Evolutionary conservation across 768 basidiomycete species (phyloP), one percentile per base, ranked within the genome.

Genomic region (Termitomyces titanicus): DNA sequence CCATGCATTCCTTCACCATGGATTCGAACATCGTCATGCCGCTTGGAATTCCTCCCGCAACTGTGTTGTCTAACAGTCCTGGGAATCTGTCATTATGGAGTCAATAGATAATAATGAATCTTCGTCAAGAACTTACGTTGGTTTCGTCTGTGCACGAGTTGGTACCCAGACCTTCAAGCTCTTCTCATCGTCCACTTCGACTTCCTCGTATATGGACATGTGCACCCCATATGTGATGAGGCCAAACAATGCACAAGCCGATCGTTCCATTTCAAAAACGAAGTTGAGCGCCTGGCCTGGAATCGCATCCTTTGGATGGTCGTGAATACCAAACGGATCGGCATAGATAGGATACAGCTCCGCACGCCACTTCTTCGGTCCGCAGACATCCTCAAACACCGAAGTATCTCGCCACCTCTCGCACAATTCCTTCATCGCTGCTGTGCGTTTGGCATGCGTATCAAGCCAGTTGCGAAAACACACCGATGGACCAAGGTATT

Each of bases 161-260:
- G 97, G 94, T 1, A 94, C 85, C 96, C 97, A 98, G 2, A 97
- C 73, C 56, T 73, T 77, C 65, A 88, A 67, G 11, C 67, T 70
- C 38, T 69, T 74, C 18, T 64, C 54, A 38, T 77, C 76, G 29
- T 72, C 68, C 3, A 62, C 62, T 12, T 61, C 52, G 11, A 57
- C 54, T 59, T 80, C 77, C 40, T 82, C 78, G 65, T 83, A 92
- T 50, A 86, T 81, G 18, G 83, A 90, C 85, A 95, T 82, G 68
- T 98, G 97, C 2, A 96, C 89, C 0, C 97, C 96, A 63, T 90
- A 94, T 0, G 95, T 97, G 49, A 92, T 79, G 7, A 95, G 69
- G 3, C 96, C 94, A 63, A 98, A 98, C 33, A 98, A 72, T 0
- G 88, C 81, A 67, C 91, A 93, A 2, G 93, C 94, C 1, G 91